Evolutionary conservation across 306 rosid genomes (phyloP).

Genomic region (Acmispon strigosus): DNA sequence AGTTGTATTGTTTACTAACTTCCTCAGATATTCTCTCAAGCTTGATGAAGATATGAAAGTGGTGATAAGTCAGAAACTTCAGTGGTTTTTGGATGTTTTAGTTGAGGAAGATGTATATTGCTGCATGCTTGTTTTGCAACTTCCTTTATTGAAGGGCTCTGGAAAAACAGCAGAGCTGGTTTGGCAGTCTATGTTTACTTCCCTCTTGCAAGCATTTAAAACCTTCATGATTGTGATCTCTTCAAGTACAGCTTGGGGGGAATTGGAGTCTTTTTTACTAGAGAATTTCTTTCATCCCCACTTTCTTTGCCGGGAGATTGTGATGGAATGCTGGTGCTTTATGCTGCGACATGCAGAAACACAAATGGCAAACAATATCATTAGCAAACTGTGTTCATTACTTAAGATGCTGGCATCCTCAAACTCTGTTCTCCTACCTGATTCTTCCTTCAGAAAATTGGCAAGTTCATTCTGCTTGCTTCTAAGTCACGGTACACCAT

Average conservation of each 20-base stretch:
- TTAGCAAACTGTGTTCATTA: conserved; percentile 51
- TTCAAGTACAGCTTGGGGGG: conserved; percentile 60
- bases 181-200: conserved; percentile 62
- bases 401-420: conserved; percentile 59
- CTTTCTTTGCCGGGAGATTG: conserved; percentile 79
- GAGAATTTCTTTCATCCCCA: conserved; percentile 90
- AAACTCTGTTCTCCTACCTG: conserved; percentile 47
- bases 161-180: conserved; percentile 48
- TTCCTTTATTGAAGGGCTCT: conserved; percentile 49
- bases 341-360: conserved; percentile 61
- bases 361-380: conserved; percentile 39
- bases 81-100: conserved; percentile 56
- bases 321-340: conserved; percentile 94
- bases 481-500: conserved; percentile 47
- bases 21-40: conserved; percentile 57
- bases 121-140: conserved; percentile 51
- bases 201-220: conserved; percentile 62
- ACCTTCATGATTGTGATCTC: conserved; percentile 67
- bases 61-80: conserved; percentile 50
- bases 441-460: conserved; percentile 65
- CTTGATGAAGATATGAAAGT: conserved; percentile 44
- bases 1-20: conserved; percentile 44
- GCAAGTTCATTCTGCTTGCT: conserved; percentile 67
- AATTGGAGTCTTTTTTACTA: conserved; percentile 63
- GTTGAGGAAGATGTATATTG: conserved; percentile 69